Base-by-base conservation (phyloP, 345 rosid genomes). In the Punica granatum region DNA sequence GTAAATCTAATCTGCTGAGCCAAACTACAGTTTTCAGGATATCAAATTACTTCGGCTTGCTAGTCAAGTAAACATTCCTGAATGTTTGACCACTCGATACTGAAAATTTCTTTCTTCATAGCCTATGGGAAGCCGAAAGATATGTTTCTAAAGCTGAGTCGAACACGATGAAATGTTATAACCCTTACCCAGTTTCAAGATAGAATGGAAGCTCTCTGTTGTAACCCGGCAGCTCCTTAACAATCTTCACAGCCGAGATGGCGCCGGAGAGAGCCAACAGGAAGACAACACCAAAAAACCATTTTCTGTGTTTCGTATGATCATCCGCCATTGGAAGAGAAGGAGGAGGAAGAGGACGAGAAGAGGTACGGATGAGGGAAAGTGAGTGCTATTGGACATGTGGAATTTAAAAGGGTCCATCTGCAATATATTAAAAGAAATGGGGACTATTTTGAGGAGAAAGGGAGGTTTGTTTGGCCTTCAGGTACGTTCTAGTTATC, bases 171-270 rank as follows among this genome's bases (percentile, higher is more conserved):
- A 37, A 11, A 37, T 5, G 6, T 37, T 11, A 37, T 37, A 37
- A 37, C 23, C 42, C 63, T 37, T 14, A 78, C 79, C 82, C 82
- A 21, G 79, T 78, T 67, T 78, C 76, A 21, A 78, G 76, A 19
- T 69, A 66, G 67, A 78, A 78, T 25, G 82, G 82, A 64, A 78
- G 79, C 1, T 67, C 68, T 7, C 77, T 79, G 23, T 66, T 72
- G 31, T 65, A 78, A 15, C 79, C 82, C 37, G 82, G 82, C 25
- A 78, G 74, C 32, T 59, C 33, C 21, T 67, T 72, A 15, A 78
- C 72, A n/a, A 75, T 74, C 18, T 28, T 74, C 56, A 18, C 30
- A 5, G 81, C 60, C 18, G 30, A 25, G 67, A 67, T 74, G 51
- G 59, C 11, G 67, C 58, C 34, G 15, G 70, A 2, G 62, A 26